Conservation (phyloP, 2,329 filamentous ascomycete genomes). For the Alternaria hordeiaustralica region DNA sequence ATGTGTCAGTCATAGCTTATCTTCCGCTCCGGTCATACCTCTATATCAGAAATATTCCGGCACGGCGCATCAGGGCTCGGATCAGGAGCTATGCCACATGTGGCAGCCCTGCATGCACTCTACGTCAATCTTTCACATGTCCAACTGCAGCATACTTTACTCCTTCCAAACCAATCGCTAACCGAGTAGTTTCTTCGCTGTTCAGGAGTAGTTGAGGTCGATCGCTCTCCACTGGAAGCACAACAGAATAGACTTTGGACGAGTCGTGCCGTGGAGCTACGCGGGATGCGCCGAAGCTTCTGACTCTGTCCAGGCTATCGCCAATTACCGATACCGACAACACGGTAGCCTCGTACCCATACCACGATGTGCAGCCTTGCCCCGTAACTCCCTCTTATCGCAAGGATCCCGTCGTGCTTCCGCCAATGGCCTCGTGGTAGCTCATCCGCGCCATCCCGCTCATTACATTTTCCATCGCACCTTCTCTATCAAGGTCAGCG, state of each 20-base stretch:
- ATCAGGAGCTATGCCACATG: background rate
- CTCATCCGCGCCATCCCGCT: background rate
- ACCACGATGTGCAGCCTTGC: constrained; percentile 14
- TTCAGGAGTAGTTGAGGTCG: background rate
- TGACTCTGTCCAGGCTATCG: background rate
- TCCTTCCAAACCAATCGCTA: background rate
- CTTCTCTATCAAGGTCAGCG: background rate
- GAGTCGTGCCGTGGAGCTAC: background rate
- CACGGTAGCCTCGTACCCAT: constrained; percentile 18
- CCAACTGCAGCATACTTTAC: background rate
- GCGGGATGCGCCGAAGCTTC: constrained; percentile 5
- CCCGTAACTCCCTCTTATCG: constrained; percentile 3
- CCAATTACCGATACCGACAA: constrained; percentile 15
- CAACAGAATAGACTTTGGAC: background rate
- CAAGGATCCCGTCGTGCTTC: background rate
- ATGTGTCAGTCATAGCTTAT: constrained; percentile 8
- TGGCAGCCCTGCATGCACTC: background rate
- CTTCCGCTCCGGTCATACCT: constrained; percentile 11
- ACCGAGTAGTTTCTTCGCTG: background rate
- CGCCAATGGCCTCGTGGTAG: background rate
- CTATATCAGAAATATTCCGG: constrained; percentile 6
- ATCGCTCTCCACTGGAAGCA: background rate
- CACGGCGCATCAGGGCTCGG: background rate
- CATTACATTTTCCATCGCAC: background rate
- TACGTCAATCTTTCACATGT: background rate